These are phyloP conservation scores for Solanum gracilifrons DNA, from an alignment of 257 asterid species.

Conservation along the genomic window DNA sequence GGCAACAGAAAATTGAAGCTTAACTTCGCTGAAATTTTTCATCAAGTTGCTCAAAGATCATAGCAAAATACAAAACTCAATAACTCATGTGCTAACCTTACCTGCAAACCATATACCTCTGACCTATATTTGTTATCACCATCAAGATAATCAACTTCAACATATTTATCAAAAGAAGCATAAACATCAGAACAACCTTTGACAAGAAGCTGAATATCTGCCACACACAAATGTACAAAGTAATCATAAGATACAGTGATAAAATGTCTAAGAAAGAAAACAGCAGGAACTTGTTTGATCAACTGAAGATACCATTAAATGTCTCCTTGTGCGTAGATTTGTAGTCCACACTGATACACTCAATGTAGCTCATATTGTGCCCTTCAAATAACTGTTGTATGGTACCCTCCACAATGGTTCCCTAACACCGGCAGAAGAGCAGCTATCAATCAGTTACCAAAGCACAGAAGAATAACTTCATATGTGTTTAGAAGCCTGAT, in stretches of 20 bases:
- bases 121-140: slow-evolving; percentile 90
- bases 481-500: background rate
- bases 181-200: slow-evolving; percentile 93
- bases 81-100: background rate
- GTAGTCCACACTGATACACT: slow-evolving; percentile 92
- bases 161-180: slow-evolving; percentile 95
- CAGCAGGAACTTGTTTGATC: background rate
- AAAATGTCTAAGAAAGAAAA: background rate
- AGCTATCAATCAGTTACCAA: background rate
- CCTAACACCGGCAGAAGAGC: slow-evolving; percentile 29
- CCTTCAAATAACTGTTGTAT: slow-evolving; percentile 97
- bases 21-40: background rate
- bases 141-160: slow-evolving; percentile 93
- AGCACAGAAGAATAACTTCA: background rate
- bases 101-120: slow-evolving; percentile 90
- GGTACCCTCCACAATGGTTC: slow-evolving; percentile 97
- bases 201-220: slow-evolving; percentile 96
- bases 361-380: slow-evolving; percentile 87
- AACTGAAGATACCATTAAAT: slow-evolving; percentile 52
- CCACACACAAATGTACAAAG: background rate
- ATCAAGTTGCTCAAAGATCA: background rate
- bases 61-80: background rate
- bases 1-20: background rate
- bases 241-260: background rate
- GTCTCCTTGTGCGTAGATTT: slow-evolving; percentile 90